A percentile compares a stretch with the other conserved stretches of the same genome.
Conservation (phyloP, 2,329 filamentous ascomycete genomes). For the Rhynchosporium agropyri region DNA sequence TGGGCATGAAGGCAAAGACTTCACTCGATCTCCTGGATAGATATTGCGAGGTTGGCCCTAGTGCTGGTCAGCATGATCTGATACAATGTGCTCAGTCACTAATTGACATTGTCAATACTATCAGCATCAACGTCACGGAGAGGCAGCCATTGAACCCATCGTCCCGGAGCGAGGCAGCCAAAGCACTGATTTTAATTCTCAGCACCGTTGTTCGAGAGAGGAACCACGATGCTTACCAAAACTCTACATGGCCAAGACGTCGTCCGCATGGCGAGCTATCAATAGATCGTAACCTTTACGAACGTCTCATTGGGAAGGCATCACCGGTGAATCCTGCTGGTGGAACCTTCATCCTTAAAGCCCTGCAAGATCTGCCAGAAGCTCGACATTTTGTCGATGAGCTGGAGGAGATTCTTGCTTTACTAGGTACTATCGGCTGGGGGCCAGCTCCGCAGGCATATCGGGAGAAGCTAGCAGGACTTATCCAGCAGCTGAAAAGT, state of each 20-base stretch:
- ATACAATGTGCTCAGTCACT: conserved; percentile 37
- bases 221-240: conserved; percentile 35
- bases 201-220: conserved; percentile 33
- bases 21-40: conserved; percentile 32
- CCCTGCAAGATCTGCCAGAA: conserved; percentile 37
- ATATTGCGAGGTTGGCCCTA: conserved; percentile 35
- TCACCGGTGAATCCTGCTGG: conserved; percentile 27
- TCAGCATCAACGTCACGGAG: conserved; percentile 29
- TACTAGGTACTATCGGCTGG: conserved; percentile 29
- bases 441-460: conserved; percentile 33
- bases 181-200: conserved; percentile 35
- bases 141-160: conserved; percentile 30
- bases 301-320: conserved; percentile 35
- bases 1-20: conserved; percentile 31
- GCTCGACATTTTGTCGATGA: conserved; percentile 32
- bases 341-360: conserved; percentile 36
- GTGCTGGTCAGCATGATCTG: conserved; percentile 32
- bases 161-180: conserved; percentile 33
- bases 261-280: conserved; percentile 33
- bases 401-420: conserved; percentile 30
- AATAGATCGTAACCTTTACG: conserved; percentile 38
- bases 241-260: conserved; percentile 30
- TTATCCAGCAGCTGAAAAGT: conserved; percentile 33
- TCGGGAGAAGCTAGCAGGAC: conserved; percentile 26
- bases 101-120: conserved; percentile 34